These are phyloP conservation scores for Sistotremastrum niveocremeum DNA, from an alignment of 768 basidiomycete species.

Conservation along the genomic window DNA sequence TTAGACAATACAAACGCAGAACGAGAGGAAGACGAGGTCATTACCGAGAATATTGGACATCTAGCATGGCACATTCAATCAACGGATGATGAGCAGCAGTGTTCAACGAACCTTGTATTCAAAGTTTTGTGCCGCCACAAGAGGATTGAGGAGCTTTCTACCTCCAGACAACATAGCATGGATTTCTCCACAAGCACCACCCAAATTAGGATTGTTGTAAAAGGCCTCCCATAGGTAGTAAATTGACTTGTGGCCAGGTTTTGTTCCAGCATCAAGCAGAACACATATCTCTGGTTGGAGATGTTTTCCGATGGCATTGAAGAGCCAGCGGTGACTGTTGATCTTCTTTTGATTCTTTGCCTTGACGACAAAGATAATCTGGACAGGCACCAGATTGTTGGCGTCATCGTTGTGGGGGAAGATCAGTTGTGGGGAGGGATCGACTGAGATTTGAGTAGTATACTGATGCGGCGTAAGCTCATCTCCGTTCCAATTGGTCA, in stretches of 20 bases:
- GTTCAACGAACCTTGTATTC: constrained; percentile 49
- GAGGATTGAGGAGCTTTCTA: constrained; percentile 79
- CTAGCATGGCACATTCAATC: constrained; percentile 19
- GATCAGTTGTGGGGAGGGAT: constrained; percentile 79
- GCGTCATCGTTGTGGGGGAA: constrained; percentile 82
- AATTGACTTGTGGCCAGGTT: constrained; percentile 91
- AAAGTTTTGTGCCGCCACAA: constrained; percentile 92
- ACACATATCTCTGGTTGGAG: constrained; percentile 86
- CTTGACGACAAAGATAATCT: constrained; percentile 83
- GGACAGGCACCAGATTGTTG: constrained; percentile 86
- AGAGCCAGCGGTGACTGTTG: constrained; percentile 91
- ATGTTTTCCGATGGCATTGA: constrained; percentile 82
- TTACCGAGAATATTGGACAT: constrained; percentile 91
- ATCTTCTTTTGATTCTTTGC: constrained; percentile 95
- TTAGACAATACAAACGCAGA: background rate
- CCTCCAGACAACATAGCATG: constrained; percentile 95
- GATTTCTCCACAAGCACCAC: constrained; percentile 89
- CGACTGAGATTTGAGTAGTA: constrained; percentile 91
- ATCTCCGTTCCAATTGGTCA: background rate
- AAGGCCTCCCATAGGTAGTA: constrained; percentile 93
- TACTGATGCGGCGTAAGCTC: constrained; percentile 39
- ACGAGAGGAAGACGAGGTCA: constrained; percentile 5
- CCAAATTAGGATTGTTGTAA: constrained; percentile 64
- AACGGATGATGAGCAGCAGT: background rate
- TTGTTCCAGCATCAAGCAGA: constrained; percentile 90